A percentile compares a stretch with the other conserved stretches of the same genome.
phyloP scores from a whole-genome alignment of 2,329 filamentous ascomycete genomes.

The Atkinsonella hypoxylon region DNA sequence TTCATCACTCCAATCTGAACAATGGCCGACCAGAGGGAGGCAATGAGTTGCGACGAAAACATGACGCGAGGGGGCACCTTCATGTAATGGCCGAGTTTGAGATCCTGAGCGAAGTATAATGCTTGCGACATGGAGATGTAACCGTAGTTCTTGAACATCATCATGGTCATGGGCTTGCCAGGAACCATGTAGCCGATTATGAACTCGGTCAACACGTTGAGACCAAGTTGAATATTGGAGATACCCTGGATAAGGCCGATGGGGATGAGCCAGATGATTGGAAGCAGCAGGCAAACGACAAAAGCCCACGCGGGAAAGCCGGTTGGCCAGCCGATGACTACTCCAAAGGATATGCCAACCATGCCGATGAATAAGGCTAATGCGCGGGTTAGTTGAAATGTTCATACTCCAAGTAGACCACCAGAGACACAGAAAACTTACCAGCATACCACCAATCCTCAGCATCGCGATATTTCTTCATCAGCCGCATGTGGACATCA shows the following conservation, averaged over 20 bases:
- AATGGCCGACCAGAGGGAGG: slow-evolving; percentile 48
- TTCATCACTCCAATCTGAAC: slow-evolving; percentile 55
- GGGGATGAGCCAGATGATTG: slow-evolving; percentile 46
- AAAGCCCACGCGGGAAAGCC: slow-evolving; percentile 47
- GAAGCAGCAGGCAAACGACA: slow-evolving; percentile 43
- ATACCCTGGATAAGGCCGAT: slow-evolving; percentile 51
- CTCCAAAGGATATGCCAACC: slow-evolving; percentile 41
- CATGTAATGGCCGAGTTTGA: slow-evolving; percentile 61
- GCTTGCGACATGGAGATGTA: slow-evolving; percentile 58
- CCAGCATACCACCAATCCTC: slow-evolving; percentile 48
- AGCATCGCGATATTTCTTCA: slow-evolving; percentile 49
- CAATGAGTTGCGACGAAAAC: slow-evolving; percentile 47
- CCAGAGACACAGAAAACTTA: slow-evolving; percentile 23
- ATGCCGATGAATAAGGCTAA: slow-evolving; percentile 37
- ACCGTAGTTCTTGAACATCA: slow-evolving; percentile 68
- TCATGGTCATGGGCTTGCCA: slow-evolving; percentile 58
- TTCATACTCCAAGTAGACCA: not conserved
- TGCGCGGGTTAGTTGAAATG: not conserved
- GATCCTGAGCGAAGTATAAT: slow-evolving; percentile 51
- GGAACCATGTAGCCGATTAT: slow-evolving; percentile 64
- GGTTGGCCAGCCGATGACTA: slow-evolving; percentile 43
- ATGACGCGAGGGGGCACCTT: slow-evolving; percentile 49
- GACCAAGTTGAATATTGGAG: slow-evolving; percentile 50
- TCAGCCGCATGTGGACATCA: slow-evolving; percentile 47
- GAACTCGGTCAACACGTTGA: slow-evolving; percentile 64